phyloP scores from a whole-genome alignment of 768 basidiomycete genomes.

The Clitopilus passeckerianus region DNA sequence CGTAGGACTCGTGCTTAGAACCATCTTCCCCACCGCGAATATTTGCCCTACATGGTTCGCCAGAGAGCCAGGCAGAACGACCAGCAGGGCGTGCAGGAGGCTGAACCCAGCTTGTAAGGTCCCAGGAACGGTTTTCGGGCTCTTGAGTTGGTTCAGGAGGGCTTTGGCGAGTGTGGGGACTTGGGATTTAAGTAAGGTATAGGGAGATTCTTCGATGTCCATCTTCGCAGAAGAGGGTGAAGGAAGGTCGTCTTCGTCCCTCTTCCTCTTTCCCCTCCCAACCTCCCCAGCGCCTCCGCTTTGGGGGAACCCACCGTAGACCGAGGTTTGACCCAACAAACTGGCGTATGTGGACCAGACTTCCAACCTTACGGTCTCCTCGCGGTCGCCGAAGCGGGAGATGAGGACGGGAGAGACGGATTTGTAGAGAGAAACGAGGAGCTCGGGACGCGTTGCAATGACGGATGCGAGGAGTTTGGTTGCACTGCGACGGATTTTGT shows the following conservation, averaged over 20 bases:
- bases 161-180: slow-evolving; percentile 77
- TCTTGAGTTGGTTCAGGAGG: slow-evolving; percentile 81
- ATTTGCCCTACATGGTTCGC: slow-evolving; percentile 64
- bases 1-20: slow-evolving; percentile 63
- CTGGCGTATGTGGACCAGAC: slow-evolving; percentile 83
- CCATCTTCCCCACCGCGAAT: slow-evolving; percentile 54
- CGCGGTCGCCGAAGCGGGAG: slow-evolving; percentile 89
- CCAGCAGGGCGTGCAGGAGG: slow-evolving; percentile 69
- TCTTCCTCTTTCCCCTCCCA: slow-evolving; percentile 53
- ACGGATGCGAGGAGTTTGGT: slow-evolving; percentile 85
- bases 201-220: slow-evolving; percentile 74
- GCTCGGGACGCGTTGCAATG: slow-evolving; percentile 87
- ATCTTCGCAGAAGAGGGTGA: slow-evolving; percentile 28
- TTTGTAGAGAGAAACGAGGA: slow-evolving; percentile 74
- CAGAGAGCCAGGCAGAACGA: slow-evolving; percentile 80
- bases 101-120: slow-evolving; percentile 85
- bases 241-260: slow-evolving; percentile 50
- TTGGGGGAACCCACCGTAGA: slow-evolving; percentile 67
- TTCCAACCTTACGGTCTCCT: slow-evolving; percentile 91
- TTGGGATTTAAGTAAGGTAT: slow-evolving; percentile 66
- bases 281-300: slow-evolving; percentile 22
- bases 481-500: slow-evolving; percentile 92
- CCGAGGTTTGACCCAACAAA: slow-evolving; percentile 78
- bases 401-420: slow-evolving; percentile 86
- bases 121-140: slow-evolving; percentile 67